Evolutionary conservation across 106 monocot species (phyloP), one percentile per base, ranked within the genome.

Genomic region (Phalaenopsis equestris): DNA sequence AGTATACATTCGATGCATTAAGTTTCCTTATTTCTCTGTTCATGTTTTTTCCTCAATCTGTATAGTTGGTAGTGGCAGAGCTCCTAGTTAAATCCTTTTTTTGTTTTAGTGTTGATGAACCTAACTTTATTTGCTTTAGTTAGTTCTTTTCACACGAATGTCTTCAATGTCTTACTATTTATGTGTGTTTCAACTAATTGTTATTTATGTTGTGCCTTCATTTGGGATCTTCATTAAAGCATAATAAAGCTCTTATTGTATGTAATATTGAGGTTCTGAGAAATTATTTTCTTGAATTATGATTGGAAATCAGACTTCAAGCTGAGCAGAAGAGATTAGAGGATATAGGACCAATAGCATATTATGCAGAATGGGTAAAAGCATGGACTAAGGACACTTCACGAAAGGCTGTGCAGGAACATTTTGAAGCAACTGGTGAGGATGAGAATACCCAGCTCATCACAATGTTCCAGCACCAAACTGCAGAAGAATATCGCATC

Each of bases 341-440:
- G 84, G 92, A 98, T 79, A 82, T 94, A 70, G 98, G 98, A 37
- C 94, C 94, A 45, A 73, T 98, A 45, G 94, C 94, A 48, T 98
- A 89, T 78, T 98, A 98, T 78, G 94, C 94, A 41, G 98, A 98
- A 83, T 98, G 98, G 98, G 98, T 94, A 61, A 91, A 91, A 88
- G 94, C 94, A 73, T 98, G 91, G 89, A 86, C 82, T 56, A 83
- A 80, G 36, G 94, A 98, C 83, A 94, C 92, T 46, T 98, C 97
- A 79, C 86, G 89, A 43, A 90, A 90, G 46, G 97, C 94, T 38
- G 87, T 98, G 58, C 89, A 94, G 61, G 92, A 86, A 56, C 97
- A 89, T 78, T 98, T 82, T 86, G 92, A 91, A 86, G 92, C 92
- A 85, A 98, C 94, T 43, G 97, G 94, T 41, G 91, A 92, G 86